These are phyloP conservation scores for Mycosarcoma mackinlayi DNA, from an alignment of 1,284 basidiomycete genomes.

Conservation along the genomic window DNA sequence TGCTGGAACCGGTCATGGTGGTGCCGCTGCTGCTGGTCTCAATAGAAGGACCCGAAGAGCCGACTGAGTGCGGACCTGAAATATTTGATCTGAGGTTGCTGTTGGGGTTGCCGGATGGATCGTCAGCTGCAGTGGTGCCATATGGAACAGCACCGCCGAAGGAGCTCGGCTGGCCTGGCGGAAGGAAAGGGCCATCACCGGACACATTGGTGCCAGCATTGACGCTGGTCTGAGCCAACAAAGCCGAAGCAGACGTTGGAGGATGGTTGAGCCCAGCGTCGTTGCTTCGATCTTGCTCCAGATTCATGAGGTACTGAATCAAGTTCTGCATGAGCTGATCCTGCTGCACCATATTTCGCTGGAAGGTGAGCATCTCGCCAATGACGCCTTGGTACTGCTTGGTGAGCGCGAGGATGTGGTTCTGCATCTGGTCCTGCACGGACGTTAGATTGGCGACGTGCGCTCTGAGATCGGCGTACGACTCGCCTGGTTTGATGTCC, in stretches of 20 bases:
- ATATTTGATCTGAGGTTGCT: neutral
- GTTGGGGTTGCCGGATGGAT: neutral
- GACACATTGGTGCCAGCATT: neutral
- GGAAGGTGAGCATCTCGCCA: slow-evolving; percentile 83
- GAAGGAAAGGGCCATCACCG: slow-evolving; percentile 71
- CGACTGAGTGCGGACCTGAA: slow-evolving; percentile 12
- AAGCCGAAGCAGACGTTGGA: slow-evolving; percentile 4
- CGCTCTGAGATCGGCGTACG: slow-evolving; percentile 54
- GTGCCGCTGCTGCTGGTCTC: slow-evolving; percentile 10
- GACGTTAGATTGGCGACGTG: slow-evolving; percentile 56
- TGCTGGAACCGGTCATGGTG: slow-evolving; percentile 23
- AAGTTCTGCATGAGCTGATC: slow-evolving; percentile 84
- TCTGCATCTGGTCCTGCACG: slow-evolving; percentile 62
- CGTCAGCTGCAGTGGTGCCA: slow-evolving; percentile 73
- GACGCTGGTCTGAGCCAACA: slow-evolving; percentile 14
- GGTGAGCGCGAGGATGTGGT: slow-evolving; percentile 75
- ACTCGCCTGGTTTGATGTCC: slow-evolving; percentile 47
- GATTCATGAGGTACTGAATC: slow-evolving; percentile 81
- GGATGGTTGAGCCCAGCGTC: neutral
- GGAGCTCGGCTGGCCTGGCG: slow-evolving; percentile 73
- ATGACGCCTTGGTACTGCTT: slow-evolving; percentile 81
- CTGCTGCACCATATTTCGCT: slow-evolving; percentile 85
- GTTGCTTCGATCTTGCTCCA: slow-evolving; percentile 36
- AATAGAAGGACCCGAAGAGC: slow-evolving; percentile 17
- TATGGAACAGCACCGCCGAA: slow-evolving; percentile 77